Conservation (phyloP, 805 yeast species). For the Saturnispora hagleri region DNA sequence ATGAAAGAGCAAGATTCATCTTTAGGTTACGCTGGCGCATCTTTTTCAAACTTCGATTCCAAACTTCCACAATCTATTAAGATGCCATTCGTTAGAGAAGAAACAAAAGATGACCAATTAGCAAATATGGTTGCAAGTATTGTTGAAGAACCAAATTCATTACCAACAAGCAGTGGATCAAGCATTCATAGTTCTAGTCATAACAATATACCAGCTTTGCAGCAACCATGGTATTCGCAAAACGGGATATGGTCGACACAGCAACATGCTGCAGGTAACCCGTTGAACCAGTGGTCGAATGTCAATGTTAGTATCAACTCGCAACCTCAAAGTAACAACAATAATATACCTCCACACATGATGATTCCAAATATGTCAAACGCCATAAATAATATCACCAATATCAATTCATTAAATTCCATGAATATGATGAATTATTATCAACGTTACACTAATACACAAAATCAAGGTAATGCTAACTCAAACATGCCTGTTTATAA, state of each 20-base stretch:
- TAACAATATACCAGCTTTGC: not conserved
- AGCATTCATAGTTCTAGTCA: not conserved
- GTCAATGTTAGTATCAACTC: not conserved
- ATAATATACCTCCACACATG: not conserved
- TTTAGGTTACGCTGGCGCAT: conserved; percentile 12
- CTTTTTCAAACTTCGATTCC: conserved; percentile 11
- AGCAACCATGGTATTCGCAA: not conserved
- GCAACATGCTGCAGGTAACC: not conserved
- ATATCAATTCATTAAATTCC: not conserved
- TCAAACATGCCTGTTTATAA: not conserved
- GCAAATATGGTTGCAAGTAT: conserved; percentile 1
- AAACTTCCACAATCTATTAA: conserved; percentile 8
- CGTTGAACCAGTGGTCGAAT: not conserved
- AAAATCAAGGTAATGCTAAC: not conserved
- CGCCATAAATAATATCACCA: not conserved
- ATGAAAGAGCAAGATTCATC: not conserved
- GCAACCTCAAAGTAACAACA: not conserved
- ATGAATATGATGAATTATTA: not conserved
- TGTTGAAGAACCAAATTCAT: not conserved
- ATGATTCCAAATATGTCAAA: not conserved
- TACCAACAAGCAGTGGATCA: not conserved
- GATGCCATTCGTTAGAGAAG: conserved; percentile 10
- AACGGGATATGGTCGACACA: not conserved
- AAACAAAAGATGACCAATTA: conserved; percentile 6
- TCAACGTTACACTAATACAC: not conserved